These are phyloP conservation scores for Pseudotsuga menziesii DNA, from an alignment of 75 land plant genomes.

Conservation along the genomic window DNA sequence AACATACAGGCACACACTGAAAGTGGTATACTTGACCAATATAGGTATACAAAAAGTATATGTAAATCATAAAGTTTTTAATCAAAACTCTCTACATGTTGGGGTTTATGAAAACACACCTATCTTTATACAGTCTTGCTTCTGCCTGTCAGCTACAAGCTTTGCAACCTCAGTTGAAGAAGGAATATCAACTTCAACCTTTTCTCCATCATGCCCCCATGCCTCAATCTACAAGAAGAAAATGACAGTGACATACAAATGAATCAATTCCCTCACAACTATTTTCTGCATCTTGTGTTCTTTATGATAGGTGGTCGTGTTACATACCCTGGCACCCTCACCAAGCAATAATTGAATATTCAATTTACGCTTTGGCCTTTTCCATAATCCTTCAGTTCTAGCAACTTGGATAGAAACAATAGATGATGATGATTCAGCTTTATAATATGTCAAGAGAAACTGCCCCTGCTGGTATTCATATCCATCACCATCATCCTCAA, in stretches of 20 bases:
- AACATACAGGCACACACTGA: too few species aligned
- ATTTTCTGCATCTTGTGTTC: neutral
- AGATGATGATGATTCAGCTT: slow-evolving; percentile 56
- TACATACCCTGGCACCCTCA: slow-evolving; percentile 58
- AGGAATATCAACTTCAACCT: slow-evolving; percentile 58
- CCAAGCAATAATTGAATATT: slow-evolving; percentile 73
- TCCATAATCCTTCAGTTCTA: slow-evolving; percentile 61
- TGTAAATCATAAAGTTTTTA: neutral
- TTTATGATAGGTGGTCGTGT: neutral
- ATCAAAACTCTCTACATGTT: neutral
- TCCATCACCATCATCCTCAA: slow-evolving; percentile 94
- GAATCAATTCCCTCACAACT: neutral
- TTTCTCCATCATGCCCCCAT: slow-evolving; percentile 79
- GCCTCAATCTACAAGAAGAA: slow-evolving; percentile 48
- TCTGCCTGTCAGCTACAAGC: slow-evolving; percentile 30
- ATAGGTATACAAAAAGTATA: neutral
- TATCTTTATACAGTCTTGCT: slow-evolving; percentile 21
- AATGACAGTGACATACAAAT: neutral
- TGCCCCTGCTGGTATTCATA: slow-evolving; percentile 63
- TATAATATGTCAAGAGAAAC: slow-evolving; percentile 75
- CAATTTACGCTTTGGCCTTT: slow-evolving; percentile 72
- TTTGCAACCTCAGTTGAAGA: slow-evolving; percentile 48
- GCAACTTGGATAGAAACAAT: slow-evolving; percentile 59
- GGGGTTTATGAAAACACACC: slow-evolving; percentile 25
- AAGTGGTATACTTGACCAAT: neutral